phyloP scores from a whole-genome alignment of 257 asterid species.

The Haberlea rhodopensis region DNA sequence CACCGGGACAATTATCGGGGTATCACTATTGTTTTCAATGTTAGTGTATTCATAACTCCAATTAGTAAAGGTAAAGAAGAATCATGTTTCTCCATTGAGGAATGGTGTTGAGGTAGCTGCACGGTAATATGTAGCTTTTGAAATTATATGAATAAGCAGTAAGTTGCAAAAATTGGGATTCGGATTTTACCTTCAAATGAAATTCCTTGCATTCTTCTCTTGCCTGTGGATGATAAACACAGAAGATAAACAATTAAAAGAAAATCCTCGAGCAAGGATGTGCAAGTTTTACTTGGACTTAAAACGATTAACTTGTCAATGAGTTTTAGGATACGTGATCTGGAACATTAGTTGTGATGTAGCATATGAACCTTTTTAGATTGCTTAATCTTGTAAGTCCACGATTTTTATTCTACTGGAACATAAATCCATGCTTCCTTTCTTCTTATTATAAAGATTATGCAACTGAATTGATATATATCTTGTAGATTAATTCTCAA shows the following conservation, averaged over 20 bases:
- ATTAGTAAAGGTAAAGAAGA: background rate
- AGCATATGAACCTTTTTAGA: background rate
- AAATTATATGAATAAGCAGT: background rate
- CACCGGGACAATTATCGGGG: too few relatives aligned
- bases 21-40: background rate
- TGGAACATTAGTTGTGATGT: background rate
- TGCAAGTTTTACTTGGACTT: slow-evolving; percentile 3
- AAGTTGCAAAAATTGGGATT: slow-evolving; percentile 17
- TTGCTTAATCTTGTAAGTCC: background rate
- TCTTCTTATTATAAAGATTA: background rate
- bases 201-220: slow-evolving; percentile 39
- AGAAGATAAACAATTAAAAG: slow-evolving; percentile 18
- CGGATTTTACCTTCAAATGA: slow-evolving; percentile 38
- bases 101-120: background rate
- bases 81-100: background rate
- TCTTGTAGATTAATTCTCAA: slow-evolving; percentile 1
- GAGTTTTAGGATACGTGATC: background rate
- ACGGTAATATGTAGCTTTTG: background rate
- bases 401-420: background rate
- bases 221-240: slow-evolving; percentile 32
- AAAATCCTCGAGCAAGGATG: background rate
- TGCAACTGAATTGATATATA: background rate
- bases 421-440: too few relatives aligned
- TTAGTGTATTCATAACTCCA: background rate
- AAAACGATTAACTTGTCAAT: slow-evolving; percentile 1